phyloP scores from a whole-genome alignment of 2,329 filamentous ascomycete species.

The Gaeumannomyces tritici region DNA sequence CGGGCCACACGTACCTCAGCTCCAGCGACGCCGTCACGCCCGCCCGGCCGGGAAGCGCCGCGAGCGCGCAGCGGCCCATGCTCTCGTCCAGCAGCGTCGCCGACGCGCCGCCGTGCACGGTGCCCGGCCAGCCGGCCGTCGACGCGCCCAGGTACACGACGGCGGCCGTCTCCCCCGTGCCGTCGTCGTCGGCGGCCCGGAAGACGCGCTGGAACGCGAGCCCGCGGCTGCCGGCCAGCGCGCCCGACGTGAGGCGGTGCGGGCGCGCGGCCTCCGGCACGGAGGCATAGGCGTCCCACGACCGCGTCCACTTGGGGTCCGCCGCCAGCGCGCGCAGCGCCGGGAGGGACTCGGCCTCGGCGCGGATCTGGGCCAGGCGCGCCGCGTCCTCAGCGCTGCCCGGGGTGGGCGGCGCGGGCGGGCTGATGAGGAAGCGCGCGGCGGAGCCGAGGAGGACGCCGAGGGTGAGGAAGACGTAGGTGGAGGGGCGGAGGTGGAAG shows the following conservation, averaged over 20 bases:
- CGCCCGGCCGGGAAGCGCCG: constrained; percentile 33
- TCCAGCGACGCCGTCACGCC: constrained; percentile 48
- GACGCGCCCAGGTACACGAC: constrained; percentile 61
- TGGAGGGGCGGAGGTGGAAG: constrained; percentile 17
- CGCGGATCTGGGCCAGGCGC: not conserved
- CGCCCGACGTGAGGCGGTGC: constrained; percentile 28
- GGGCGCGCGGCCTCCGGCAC: constrained; percentile 6
- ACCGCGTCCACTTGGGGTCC: constrained; percentile 5
- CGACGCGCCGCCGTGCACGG: constrained; percentile 62
- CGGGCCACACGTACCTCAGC: constrained; percentile 53
- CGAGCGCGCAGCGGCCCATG: constrained; percentile 52
- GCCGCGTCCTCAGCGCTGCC: constrained; percentile 6
- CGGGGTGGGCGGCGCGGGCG: not conserved
- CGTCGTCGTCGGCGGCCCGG: constrained; percentile 37
- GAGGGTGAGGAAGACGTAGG: constrained; percentile 5
- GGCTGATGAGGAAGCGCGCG: not conserved
- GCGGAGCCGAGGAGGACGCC: not conserved
- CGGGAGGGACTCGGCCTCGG: constrained; percentile 1
- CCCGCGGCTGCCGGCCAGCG: constrained; percentile 29
- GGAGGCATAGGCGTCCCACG: not conserved
- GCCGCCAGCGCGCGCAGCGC: constrained; percentile 8
- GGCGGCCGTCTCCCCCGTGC: constrained; percentile 46
- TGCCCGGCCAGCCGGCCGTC: constrained; percentile 58
- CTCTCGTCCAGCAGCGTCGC: constrained; percentile 62
- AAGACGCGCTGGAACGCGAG: constrained; percentile 52